Percentiles rank a stretch among this genome's conserved stretches.
Conservation (phyloP, 2,329 filamentous ascomycete genomes). For the Ilyonectria robusta region DNA sequence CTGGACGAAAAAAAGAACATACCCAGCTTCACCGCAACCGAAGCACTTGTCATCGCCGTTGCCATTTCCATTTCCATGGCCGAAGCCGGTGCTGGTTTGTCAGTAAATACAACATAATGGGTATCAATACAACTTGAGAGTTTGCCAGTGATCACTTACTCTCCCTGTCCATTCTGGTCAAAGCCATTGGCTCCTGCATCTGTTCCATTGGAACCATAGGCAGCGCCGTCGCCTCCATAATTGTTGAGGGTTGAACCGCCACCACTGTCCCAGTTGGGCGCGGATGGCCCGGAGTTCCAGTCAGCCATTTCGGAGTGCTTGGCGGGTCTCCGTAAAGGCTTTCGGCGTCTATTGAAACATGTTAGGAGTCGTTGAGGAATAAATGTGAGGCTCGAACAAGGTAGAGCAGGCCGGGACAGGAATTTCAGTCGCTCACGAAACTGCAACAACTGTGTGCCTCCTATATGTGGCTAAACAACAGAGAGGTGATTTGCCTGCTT, state of each 20-base stretch:
- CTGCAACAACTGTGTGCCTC: not conserved
- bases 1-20: conserved; percentile 16
- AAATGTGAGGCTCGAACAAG: not conserved
- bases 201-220: not conserved
- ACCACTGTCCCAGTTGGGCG: conserved; percentile 3
- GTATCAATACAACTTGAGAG: no score
- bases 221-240: not conserved
- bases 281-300: conserved; percentile 10
- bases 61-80: conserved; percentile 10
- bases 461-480: no score
- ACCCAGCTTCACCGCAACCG: conserved; percentile 56
- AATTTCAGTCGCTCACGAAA: not conserved
- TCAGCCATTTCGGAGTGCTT: not conserved
- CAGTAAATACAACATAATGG: not conserved
- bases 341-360: not conserved
- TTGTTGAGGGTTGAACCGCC: not conserved
- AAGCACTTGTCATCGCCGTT: conserved; percentile 52
- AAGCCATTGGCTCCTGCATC: not conserved
- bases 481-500: no score
- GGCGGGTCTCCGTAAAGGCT: not conserved
- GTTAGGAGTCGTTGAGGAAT: not conserved
- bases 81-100: conserved; percentile 21
- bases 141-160: not conserved
- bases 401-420: not conserved
- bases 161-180: not conserved